These are phyloP conservation scores for Blastobotrys elegans DNA, from an alignment of 1,139 yeast species.

Conservation along the genomic window DNA sequence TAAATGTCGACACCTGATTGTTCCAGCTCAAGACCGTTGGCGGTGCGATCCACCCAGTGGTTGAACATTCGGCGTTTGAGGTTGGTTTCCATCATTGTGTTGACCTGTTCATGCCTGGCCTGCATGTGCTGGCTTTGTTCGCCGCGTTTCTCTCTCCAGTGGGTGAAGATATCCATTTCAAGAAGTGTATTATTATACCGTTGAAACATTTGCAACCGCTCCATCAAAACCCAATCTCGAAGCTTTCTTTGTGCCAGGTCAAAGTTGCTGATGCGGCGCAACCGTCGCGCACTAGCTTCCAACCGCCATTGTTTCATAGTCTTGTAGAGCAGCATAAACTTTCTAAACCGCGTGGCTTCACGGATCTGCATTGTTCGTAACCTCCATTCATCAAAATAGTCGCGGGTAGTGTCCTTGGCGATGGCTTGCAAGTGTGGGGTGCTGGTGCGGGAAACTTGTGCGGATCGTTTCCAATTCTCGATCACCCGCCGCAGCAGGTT, in stretches of 20 bases:
- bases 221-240: constrained; percentile 20
- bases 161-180: not conserved
- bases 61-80: not conserved
- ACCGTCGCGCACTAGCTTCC: constrained; percentile 10
- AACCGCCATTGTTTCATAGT: constrained; percentile 20
- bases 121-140: not conserved
- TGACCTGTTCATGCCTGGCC: not conserved
- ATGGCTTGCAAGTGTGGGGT: not conserved
- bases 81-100: too few relatives aligned
- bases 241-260: constrained; percentile 13
- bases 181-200: constrained; percentile 15
- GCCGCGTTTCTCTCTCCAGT: not conserved
- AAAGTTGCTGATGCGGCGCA: not conserved
- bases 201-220: constrained; percentile 16
- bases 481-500: constrained; percentile 6
- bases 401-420: not conserved
- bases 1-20: not conserved
- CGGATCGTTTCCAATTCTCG: constrained; percentile 6
- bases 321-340: constrained; percentile 17
- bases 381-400: constrained; percentile 19
- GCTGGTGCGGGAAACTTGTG: not conserved
- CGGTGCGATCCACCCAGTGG: not conserved
- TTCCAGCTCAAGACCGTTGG: not conserved
- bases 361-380: constrained; percentile 14
- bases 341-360: constrained; percentile 22